Evolutionary conservation across 148 eudicot species (phyloP), one percentile per base, ranked within the genome.

Genomic region (Rhododendron molle): DNA sequence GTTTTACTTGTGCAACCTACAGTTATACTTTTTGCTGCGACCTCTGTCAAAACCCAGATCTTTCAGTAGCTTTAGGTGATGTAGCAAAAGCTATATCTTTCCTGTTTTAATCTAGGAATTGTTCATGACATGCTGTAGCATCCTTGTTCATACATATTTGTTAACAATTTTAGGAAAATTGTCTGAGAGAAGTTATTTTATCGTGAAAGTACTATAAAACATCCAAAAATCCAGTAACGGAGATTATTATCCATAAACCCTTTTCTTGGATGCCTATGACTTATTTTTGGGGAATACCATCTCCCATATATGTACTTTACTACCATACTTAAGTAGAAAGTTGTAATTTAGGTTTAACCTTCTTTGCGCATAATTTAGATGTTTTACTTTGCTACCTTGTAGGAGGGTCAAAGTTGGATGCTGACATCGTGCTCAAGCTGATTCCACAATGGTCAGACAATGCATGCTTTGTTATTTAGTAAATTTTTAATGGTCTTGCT

Each of bases 381-480:
- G 65, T 32, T 32, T 12, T 4, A 23, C 73, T 32, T 11, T 83
- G 72, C 23, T 5, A 69, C 80, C 14, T 76, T 83, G 50, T 88
- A 90, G 89, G 83, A 90, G 87, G 86, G 73, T 67, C 80, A n/a
- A 88, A 89, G 52, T 4, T 91, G 67, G 95, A 92, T 78, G 79
- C 60, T 52, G 92, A 92, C 85, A 90, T 67, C 76, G 90, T 93
- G 81, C 91, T 94, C 83, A 92, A 85, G 91, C 81, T 94, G 78
- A 88, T 93, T 54, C 92, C 94, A 12, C 92, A 92, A 79, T 95
- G 93, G 95, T 88, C 98, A 69, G 86, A 90, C 81, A 84, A 81
- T 84, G 98, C 93, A 88, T 92, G 95, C 78, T 43, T 83, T 76
- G 43, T 58, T 54, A 46, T 50, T 28, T 79, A 40, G 18, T 38